phyloP scores from a whole-genome alignment of 2,329 filamentous ascomycete species.

The Botrytis aclada region DNA sequence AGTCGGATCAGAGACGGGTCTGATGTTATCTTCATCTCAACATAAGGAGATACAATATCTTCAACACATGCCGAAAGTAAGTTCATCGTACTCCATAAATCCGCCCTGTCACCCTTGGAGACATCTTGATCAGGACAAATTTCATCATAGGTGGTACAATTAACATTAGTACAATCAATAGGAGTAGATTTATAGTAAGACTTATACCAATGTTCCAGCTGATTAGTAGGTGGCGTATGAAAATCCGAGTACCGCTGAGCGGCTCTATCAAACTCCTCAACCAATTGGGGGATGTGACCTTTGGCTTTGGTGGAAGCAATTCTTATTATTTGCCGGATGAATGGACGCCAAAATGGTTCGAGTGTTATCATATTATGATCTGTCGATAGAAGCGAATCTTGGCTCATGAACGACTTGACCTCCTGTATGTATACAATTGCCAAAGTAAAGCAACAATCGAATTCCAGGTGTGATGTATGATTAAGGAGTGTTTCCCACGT shows the following conservation, averaged over 20 bases:
- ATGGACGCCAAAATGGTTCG: no score
- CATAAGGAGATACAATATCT: background rate
- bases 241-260: no score
- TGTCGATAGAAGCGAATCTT: no score
- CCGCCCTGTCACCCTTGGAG: background rate
- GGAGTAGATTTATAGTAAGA: accelerated
- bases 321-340: no score
- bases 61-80: background rate
- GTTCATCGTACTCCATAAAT: background rate
- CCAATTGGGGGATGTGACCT: no score
- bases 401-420: no score
- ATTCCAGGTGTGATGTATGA: background rate
- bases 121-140: background rate
- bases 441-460: background rate
- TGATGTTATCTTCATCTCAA: background rate
- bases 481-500: background rate
- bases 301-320: no score
- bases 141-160: background rate
- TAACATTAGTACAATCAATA: background rate
- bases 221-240: background rate
- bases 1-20: background rate
- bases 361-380: no score
- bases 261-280: no score
- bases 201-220: background rate
- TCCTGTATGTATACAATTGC: no score